Evolutionary conservation across 2,329 filamentous ascomycete genomes (phyloP), one percentile per base, ranked within the genome.

Genomic region (Shiraia bambusicola): DNA sequence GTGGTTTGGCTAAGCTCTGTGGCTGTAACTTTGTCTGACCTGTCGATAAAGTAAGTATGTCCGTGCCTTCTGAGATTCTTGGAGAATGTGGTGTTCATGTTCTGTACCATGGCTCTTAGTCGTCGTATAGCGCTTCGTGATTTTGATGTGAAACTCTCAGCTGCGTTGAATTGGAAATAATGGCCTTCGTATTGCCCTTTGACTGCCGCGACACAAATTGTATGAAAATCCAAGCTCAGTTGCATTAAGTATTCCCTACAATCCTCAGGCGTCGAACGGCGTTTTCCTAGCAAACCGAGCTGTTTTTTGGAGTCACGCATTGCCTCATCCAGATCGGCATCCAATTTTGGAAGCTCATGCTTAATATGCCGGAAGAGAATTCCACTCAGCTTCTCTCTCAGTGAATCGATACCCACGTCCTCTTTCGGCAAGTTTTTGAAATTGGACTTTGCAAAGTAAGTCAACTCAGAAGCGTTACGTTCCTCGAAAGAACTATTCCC

Each of bases 361-460:
- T 57, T 60, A 2, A 70, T 42, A 37, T 70, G 66, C 16, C 59
- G 35, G 34, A 49, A 50, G 4, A 83, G 66, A 0, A 84, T 54
- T 1, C 69, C 60, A 45, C 77, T 80, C 0, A 84, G 65, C 1
- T 75, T 71, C 0, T 49, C 49, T 22, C 73, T 69, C n/a, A 84
- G 63, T 1, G 69, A 48, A 2, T 67, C 58, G n/a, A 82, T 72
- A 1, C 81, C 80, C 0, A 77, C 42, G 24, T 43, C 49, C 4
- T 56, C 38, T 4, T 37, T 40, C 9, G 55, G 47, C 3, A 69
- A 44, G 8, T 51, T 28, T 2, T 34, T 41, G 29, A 60, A 70
- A 10, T 28, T 17, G 11, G 59, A 60, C 5, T 40, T 45, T 11
- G 17, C 29, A 53, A 72, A 70, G 58, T 69, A 72, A 1, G 26